Base-by-base conservation (phyloP, 371 early-diverging fungal species). In the Mortierella sp. region DNA sequence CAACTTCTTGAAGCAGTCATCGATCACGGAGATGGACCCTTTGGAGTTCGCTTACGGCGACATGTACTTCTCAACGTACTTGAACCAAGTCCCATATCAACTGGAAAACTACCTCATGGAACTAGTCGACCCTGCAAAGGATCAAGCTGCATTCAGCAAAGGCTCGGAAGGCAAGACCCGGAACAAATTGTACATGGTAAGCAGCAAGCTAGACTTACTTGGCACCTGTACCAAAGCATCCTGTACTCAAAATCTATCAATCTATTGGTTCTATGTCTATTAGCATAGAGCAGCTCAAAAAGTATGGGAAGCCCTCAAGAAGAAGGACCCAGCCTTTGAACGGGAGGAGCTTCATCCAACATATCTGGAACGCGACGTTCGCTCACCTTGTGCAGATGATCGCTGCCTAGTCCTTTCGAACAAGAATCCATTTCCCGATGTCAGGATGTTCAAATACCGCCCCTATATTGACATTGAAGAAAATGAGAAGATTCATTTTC, bases 331-430 rank as follows among this genome's bases (percentile, higher is more conserved):
- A 21, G 44, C 57, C 10, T 81, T 82, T 57, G 76, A 79, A 44
- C 73, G 64, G 16, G 69, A 71, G 27, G 81, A 84, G 47, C 51
- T 70, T 14, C 68, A 63, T n/a, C 86, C 83, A 6, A 80, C 60
- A 1, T 65, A 80, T 13, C 50, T 79, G 44, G 72, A 82, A 47
- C 76, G 83, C 27, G 76, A 80, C 54, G 79, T 81, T 25, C 68
- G 85, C 41, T 76, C 83, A 12, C 77, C 85, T 1, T 89, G 89
- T 49, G 63, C 62, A 13, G 80, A 84, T 62, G 89, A 87, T 66
- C 83, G 85, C 14, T 89, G 89, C 58, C 60, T 89, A 16, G 73
- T 89, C 39, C 55, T 89, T 39, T 83, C 88, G 8, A 89, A 89
- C 60, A 81, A 82, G 50, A 66, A 83, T 25, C 63, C 78, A 0